Conservation (phyloP, 2,329 filamentous ascomycete genomes). For the Colletotrichum tropicale region DNA sequence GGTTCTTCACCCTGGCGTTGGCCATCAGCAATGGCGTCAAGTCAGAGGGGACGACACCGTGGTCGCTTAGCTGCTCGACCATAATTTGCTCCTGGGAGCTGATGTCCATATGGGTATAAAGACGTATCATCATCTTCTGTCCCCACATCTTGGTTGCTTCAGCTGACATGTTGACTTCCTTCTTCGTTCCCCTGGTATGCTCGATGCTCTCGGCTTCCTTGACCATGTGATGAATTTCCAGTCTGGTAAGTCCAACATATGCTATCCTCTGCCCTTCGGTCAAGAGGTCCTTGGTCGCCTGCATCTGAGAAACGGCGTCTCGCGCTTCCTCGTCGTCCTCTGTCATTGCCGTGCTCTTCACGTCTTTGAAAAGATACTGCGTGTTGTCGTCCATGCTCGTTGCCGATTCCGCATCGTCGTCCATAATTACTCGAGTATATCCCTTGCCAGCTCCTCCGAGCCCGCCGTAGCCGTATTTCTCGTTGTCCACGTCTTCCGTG, state of each 20-base stretch:
- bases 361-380: conserved; percentile 88
- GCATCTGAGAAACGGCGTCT: conserved; percentile 87
- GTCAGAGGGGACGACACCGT: conserved; percentile 86
- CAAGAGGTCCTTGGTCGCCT: conserved; percentile 92
- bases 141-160: conserved; percentile 94
- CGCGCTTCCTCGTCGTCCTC: conserved; percentile 82
- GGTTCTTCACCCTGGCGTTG: conserved; percentile 92
- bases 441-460: conserved; percentile 92
- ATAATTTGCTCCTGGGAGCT: conserved; percentile 91
- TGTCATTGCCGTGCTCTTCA: conserved; percentile 60
- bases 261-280: conserved; percentile 96
- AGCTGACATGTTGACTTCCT: conserved; percentile 68
- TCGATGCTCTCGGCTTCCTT: conserved; percentile 69
- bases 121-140: conserved; percentile 95
- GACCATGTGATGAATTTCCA: conserved; percentile 81
- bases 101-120: conserved; percentile 98
- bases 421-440: conserved; percentile 92
- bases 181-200: conserved; percentile 70
- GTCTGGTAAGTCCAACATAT: conserved; percentile 87
- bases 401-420: conserved; percentile 91
- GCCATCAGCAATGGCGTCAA: conserved; percentile 87
- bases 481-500: conserved; percentile 72
- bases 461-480: conserved; percentile 72
- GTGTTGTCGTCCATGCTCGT: conserved; percentile 99
- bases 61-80: conserved; percentile 95